phyloP scores from a whole-genome alignment of 2,329 filamentous ascomycete species.

The Boeremia lycopersici region DNA sequence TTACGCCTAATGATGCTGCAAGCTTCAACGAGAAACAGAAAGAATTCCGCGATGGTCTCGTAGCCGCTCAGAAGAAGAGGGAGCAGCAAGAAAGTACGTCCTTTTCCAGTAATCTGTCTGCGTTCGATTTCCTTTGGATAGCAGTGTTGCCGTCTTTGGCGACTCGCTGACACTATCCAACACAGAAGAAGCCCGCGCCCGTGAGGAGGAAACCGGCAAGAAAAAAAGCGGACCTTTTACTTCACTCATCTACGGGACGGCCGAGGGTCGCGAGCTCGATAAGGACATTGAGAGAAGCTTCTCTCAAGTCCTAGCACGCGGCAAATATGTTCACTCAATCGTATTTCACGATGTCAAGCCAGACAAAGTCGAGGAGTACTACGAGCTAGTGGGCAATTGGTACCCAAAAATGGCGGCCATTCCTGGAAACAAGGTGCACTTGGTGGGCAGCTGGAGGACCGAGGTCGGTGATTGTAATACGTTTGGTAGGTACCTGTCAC shows the following conservation, averaged over 20 bases:
- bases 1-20: constrained; percentile 73
- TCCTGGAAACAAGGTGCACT: constrained; percentile 89
- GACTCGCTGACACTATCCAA: constrained; percentile 62
- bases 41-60: constrained; percentile 82
- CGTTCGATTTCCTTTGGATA: constrained; percentile 40
- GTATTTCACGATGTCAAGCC: constrained; percentile 96
- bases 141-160: constrained; percentile 26
- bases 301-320: constrained; percentile 89
- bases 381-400: constrained; percentile 85
- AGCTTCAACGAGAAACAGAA: constrained; percentile 84
- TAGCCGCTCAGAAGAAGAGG: constrained; percentile 75
- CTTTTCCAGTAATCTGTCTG: constrained; percentile 50
- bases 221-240: constrained; percentile 74
- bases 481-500: constrained; percentile 68
- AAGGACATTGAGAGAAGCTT: constrained; percentile 96
- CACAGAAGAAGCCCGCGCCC: constrained; percentile 60
- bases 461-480: constrained; percentile 98
- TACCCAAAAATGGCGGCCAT: constrained; percentile 87
- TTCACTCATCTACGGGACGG: constrained; percentile 94
- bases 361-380: constrained; percentile 94
- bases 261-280: constrained; percentile 91
- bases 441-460: constrained; percentile 97
- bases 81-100: constrained; percentile 84
- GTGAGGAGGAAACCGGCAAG: constrained; percentile 64
- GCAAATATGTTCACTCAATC: constrained; percentile 98